These are phyloP conservation scores for Verticillium klebahnii DNA, from an alignment of 2,329 filamentous ascomycete genomes.

Conservation along the genomic window DNA sequence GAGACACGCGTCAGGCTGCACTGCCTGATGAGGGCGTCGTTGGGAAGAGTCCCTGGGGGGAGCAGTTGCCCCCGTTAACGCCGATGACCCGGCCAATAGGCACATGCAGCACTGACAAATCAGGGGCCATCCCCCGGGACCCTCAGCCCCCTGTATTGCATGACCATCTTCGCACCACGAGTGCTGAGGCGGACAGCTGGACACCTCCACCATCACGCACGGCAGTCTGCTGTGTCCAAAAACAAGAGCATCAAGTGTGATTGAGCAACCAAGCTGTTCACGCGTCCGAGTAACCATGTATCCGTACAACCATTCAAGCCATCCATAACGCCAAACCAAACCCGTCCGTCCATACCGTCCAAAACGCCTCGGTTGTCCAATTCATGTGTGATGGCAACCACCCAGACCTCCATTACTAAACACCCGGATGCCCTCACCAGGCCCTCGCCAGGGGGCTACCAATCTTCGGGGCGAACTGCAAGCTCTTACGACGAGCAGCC, in stretches of 20 bases:
- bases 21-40: not conserved
- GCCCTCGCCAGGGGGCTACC: conserved; percentile 64
- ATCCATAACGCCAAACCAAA: not conserved
- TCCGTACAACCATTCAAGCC: not conserved
- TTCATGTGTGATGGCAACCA: not conserved
- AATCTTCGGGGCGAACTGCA: conserved; percentile 72
- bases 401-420: not conserved
- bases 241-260: not conserved
- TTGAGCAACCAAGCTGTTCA: not conserved
- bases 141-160: too few species aligned
- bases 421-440: conserved; percentile 30
- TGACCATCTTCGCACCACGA: too few species aligned
- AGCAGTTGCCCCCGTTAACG: not conserved
- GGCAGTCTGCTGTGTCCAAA: too few species aligned
- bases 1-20: not conserved
- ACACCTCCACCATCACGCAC: not conserved
- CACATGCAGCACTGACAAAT: not conserved
- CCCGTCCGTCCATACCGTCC: not conserved
- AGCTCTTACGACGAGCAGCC: conserved; percentile 69
- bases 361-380: not conserved
- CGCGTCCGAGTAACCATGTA: not conserved
- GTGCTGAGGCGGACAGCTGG: too few species aligned
- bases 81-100: not conserved
- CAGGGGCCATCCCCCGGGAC: too few species aligned
- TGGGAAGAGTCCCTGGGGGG: not conserved